Base-by-base conservation (phyloP, 192 early-diverging fungal genomes). In the Backusella macrospora region DNA sequence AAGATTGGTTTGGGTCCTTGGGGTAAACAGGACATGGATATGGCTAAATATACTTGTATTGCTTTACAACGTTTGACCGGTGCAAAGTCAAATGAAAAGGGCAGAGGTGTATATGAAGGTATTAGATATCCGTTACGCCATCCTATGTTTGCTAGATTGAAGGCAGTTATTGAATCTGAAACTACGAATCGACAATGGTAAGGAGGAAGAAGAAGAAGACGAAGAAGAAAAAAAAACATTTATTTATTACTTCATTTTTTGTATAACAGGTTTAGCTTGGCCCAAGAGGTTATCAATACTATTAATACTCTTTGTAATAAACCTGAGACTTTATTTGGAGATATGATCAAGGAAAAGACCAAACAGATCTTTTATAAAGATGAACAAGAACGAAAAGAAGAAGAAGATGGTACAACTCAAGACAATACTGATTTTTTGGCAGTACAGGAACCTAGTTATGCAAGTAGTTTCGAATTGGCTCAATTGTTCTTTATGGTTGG, bases 271-370 rank as follows among this genome's bases (percentile, higher is more conserved):
- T 98, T 97, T 82, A 86, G 90, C 12, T 88, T 97, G 21, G 91
- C 94, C 1, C 95, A 99, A 78, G 96, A 99, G 74, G 96, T 93
- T 6, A 83, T 99, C 38, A 98, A 98, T 75, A 90, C 96, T 5
- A 94, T 99, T 18, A 98, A 96, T 74, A 70, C 90, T 1, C 83
- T 99, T 45, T 88, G 92, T 26, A 96, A 99, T 45, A 94, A 98
- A 72, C 98, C 98, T 9, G 96, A 98, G 70, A 73, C 82, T 13
- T 72, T 97, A 39, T 95, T 88, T 68, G 92, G 84, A 0, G 89
- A 92, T 3, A 86, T 99, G 37, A 89, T 99, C 64, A 89, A 90
- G 65, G 65, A 71, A 23, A 83, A 92, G 70, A 85, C 96, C 13
- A 80, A 70, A 34, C 77, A 85, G 6, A 88, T 97, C 26, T 93